Evolutionary conservation across 148 eudicot species (phyloP).

Genomic region (Salicornia ramosissima): DNA sequence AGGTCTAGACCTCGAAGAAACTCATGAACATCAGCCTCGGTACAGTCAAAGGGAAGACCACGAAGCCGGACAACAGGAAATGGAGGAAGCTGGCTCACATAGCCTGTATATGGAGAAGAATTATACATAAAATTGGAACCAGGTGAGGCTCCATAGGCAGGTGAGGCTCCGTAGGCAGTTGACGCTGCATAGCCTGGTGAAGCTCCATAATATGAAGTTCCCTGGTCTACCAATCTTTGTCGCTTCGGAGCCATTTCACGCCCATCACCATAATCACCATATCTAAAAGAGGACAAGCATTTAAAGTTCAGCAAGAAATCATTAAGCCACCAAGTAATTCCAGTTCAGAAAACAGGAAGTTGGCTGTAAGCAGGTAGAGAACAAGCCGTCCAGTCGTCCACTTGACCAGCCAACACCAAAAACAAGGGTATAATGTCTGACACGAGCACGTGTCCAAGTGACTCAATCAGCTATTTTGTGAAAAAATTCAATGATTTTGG

Average conservation of each 20-base stretch:
- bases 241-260: conserved; percentile 80
- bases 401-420: neutral
- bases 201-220: conserved; percentile 62
- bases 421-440: too few relatives aligned
- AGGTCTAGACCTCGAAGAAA: conserved; percentile 81
- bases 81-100: conserved; percentile 54
- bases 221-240: conserved; percentile 72
- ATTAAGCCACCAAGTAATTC: neutral
- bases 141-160: conserved; percentile 39
- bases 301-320: conserved; percentile 12
- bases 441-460: too few relatives aligned
- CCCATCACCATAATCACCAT: conserved; percentile 63
- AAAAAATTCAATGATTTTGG: too few relatives aligned
- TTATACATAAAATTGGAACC: conserved; percentile 64
- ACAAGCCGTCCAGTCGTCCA: neutral
- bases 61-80: conserved; percentile 89
- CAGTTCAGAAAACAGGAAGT: conserved; percentile 5
- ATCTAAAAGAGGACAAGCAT: conserved; percentile 37
- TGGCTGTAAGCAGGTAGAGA: neutral
- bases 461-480: too few relatives aligned
- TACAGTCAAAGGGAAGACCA: conserved; percentile 92
- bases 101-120: conserved; percentile 51
- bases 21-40: conserved; percentile 69
- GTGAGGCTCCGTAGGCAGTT: conserved; percentile 46
- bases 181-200: conserved; percentile 44